Percentiles rank a stretch among this genome's conserved stretches.
Evolutionary conservation across 768 basidiomycete genomes (phyloP).

Genomic region (Gloeopeniophorella convolvens): DNA sequence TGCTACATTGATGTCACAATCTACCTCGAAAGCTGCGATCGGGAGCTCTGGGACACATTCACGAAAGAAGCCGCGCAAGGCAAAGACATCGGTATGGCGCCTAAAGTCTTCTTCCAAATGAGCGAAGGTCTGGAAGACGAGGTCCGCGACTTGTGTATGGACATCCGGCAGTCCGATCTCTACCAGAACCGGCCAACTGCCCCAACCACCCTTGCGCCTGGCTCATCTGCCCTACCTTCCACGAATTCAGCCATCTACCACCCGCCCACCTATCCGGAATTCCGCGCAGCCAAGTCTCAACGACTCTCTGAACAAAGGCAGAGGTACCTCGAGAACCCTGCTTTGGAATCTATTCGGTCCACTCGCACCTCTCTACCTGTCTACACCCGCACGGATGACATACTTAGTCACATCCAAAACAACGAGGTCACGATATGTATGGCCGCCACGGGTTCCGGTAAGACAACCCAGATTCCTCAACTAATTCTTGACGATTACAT

Average conservation of each 20-base stretch:
- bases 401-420: conserved; percentile 60
- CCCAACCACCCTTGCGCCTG: too few relatives aligned
- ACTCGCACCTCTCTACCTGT: conserved; percentile 71
- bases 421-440: conserved; percentile 87
- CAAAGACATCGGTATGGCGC: conserved; percentile 64
- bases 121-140: conserved; percentile 58
- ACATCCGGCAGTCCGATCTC: conserved; percentile 56
- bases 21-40: conserved; percentile 83
- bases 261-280: conserved; percentile 25
- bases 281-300: conserved; percentile 47
- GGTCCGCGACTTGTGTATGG: conserved; percentile 61
- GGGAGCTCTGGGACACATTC: conserved; percentile 71
- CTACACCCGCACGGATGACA: conserved; percentile 54
- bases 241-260: conserved; percentile 21
- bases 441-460: conserved; percentile 88
- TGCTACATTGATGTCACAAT: conserved; percentile 85
- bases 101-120: conserved; percentile 60
- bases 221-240: conserved; percentile 1
- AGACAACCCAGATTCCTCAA: conserved; percentile 94
- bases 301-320: conserved; percentile 47
- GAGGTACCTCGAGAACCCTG: conserved; percentile 54
- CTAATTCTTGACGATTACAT: conserved; percentile 84
- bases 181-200: conserved; percentile 55
- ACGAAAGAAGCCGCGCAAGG: conserved; percentile 53
- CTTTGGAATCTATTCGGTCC: conserved; percentile 57